A percentile compares a stretch with the other conserved stretches of the same genome.
These are phyloP conservation scores for Claviceps sp. DNA, from an alignment of 2,329 filamentous ascomycete species.

Conservation along the genomic window DNA sequence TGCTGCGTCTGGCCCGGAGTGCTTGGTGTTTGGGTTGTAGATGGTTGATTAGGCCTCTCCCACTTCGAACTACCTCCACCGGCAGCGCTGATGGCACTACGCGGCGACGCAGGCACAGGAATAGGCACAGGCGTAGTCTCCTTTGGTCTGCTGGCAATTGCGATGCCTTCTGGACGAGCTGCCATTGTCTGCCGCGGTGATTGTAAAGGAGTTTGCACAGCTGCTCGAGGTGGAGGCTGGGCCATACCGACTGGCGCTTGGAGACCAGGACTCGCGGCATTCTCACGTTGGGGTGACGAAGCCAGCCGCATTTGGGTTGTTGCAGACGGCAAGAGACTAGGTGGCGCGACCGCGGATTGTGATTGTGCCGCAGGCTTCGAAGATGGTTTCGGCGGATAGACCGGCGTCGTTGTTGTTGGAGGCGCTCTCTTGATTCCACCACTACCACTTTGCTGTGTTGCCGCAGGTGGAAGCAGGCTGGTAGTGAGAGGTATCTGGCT, in stretches of 20 bases:
- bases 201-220: conserved; percentile 19
- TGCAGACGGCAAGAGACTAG: conserved; percentile 15
- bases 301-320: conserved; percentile 17
- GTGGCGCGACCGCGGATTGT: conserved; percentile 15
- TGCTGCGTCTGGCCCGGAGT: conserved; percentile 9
- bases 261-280: conserved; percentile 18
- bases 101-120: neutral
- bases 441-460: conserved; percentile 5
- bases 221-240: conserved; percentile 18
- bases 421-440: conserved; percentile 14
- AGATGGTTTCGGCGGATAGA: conserved; percentile 22
- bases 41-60: conserved; percentile 28
- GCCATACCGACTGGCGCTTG: conserved; percentile 23
- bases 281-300: conserved; percentile 18
- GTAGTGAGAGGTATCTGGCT: neutral
- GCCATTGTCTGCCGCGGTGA: conserved; percentile 18
- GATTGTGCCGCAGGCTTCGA: conserved; percentile 11
- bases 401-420: conserved; percentile 19
- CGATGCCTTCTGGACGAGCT: conserved; percentile 18
- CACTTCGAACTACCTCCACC: conserved; percentile 20
- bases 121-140: conserved; percentile 11
- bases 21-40: conserved; percentile 11
- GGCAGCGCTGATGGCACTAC: neutral
- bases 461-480: conserved; percentile 8
- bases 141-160: conserved; percentile 15